Evolutionary conservation across 1,284 basidiomycete species (phyloP).

Genomic region (Ustilago nuda): DNA sequence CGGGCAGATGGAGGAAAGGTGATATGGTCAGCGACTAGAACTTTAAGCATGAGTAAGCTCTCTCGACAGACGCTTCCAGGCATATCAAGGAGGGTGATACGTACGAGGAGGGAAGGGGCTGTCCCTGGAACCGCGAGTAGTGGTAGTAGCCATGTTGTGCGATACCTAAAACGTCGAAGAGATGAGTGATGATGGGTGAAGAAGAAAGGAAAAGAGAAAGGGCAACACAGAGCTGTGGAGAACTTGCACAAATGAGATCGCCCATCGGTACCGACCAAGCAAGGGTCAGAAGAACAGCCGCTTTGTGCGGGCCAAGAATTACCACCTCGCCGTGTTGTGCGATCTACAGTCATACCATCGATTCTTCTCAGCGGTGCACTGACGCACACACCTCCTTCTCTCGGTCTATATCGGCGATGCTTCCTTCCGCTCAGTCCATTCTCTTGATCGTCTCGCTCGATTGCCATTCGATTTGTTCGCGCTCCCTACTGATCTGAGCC

Average conservation of each 20-base stretch:
- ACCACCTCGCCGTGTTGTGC: neutral
- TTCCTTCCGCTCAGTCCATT: neutral
- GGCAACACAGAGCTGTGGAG: slow-evolving; percentile 7
- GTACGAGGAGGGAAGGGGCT: slow-evolving; percentile 51
- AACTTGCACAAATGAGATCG: neutral
- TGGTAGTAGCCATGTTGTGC: slow-evolving; percentile 45
- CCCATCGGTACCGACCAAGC: slow-evolving; percentile 4
- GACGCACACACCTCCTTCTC: slow-evolving; percentile 23
- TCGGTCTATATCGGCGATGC: slow-evolving; percentile 4
- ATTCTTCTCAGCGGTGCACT: slow-evolving; percentile 17
- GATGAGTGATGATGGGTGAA: slow-evolving; percentile 8
- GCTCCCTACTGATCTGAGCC: neutral
- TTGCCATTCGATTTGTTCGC: neutral
- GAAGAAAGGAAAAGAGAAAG: slow-evolving; percentile 8
- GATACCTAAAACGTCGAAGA: neutral
- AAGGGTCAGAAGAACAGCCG: neutral
- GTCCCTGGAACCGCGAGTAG: slow-evolving; percentile 52
- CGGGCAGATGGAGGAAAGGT: neutral
- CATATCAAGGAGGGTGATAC: neutral
- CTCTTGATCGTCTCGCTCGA: neutral
- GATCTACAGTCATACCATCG: neutral
- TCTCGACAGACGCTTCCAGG: neutral
- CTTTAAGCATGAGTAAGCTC: neutral
- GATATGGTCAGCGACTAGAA: slow-evolving; percentile 13
- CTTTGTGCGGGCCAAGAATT: slow-evolving; percentile 10